Conservation (phyloP, 352 stramenopile genomes). For the Pythium insidiosum region DNA sequence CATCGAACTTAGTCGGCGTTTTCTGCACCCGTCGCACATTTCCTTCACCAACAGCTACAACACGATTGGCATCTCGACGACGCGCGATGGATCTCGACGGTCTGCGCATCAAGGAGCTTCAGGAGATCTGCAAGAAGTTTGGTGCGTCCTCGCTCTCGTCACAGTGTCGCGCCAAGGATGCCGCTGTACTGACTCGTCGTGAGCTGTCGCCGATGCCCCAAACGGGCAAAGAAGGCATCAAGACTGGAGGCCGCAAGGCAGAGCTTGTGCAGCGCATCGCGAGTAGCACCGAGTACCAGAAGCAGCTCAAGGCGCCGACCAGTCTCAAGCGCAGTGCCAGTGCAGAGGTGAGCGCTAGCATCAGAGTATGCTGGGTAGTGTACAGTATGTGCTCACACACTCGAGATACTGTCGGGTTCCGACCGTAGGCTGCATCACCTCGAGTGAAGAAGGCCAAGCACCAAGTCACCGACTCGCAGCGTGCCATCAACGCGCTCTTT, state of each 20-base stretch:
- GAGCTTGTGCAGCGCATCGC: slow-evolving; percentile 72
- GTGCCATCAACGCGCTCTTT: slow-evolving; percentile 48
- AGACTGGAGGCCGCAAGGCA: slow-evolving; percentile 59
- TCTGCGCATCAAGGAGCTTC: slow-evolving; percentile 76
- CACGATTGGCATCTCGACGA: too few relatives aligned
- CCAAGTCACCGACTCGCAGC: slow-evolving; percentile 19
- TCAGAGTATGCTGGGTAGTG: too few relatives aligned
- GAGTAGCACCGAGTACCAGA: slow-evolving; percentile 39
- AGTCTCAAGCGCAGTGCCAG: slow-evolving; percentile 23
- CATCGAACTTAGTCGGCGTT: too few relatives aligned
- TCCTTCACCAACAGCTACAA: too few relatives aligned
- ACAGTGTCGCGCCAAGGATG: too few relatives aligned
- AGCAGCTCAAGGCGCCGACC: slow-evolving; percentile 11
- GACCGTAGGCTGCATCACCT: too few relatives aligned
- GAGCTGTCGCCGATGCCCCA: background rate
- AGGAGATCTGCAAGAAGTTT: slow-evolving; percentile 68
- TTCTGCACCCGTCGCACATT: too few relatives aligned
- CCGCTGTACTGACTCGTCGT: slow-evolving; percentile 1
- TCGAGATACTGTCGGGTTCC: too few relatives aligned
- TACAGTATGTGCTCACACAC: too few relatives aligned
- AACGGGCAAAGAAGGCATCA: slow-evolving; percentile 35
- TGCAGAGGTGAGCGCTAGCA: slow-evolving; percentile 15
- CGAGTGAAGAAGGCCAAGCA: slow-evolving; percentile 61
- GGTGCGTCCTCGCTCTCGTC: slow-evolving; percentile 19
- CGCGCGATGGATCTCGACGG: slow-evolving; percentile 51